These are phyloP conservation scores for Niebla homalea DNA, from an alignment of 495 filamentous ascomycete genomes.

Conservation along the genomic window DNA sequence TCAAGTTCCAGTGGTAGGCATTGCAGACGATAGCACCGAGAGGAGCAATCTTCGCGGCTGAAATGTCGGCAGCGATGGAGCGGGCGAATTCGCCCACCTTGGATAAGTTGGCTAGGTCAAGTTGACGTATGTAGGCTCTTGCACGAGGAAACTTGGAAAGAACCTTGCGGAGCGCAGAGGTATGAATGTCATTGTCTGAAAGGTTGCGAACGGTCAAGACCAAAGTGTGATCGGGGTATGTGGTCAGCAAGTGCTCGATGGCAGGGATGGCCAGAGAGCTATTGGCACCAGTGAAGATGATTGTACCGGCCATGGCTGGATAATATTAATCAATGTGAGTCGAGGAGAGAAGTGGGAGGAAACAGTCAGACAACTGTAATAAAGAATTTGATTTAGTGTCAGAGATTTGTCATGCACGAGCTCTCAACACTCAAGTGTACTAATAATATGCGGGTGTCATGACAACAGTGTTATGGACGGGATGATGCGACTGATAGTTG, in stretches of 20 bases:
- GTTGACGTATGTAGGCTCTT: constrained; percentile 23
- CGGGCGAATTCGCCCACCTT: constrained; percentile 28
- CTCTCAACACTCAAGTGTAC: too few relatives aligned
- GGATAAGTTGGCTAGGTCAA: constrained; percentile 29
- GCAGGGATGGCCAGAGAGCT: constrained; percentile 33
- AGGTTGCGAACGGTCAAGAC: constrained; percentile 32
- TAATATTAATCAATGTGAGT: neutral
- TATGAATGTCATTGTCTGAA: constrained; percentile 29
- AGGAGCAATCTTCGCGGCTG: constrained; percentile 21
- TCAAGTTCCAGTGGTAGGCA: constrained; percentile 31
- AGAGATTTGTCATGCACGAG: too few relatives aligned
- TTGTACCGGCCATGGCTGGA: constrained; percentile 23
- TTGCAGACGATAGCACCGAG: constrained; percentile 33
- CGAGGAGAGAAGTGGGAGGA: too few relatives aligned
- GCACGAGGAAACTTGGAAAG: constrained; percentile 23
- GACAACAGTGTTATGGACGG: too few relatives aligned
- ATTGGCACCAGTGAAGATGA: constrained; percentile 38
- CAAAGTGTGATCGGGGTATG: constrained; percentile 24
- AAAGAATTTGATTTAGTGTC: too few relatives aligned
- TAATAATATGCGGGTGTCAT: too few relatives aligned
- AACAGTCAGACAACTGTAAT: too few relatives aligned
- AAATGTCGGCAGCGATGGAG: constrained; percentile 18
- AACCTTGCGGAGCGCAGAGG: constrained; percentile 24
- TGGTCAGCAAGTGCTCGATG: constrained; percentile 25
- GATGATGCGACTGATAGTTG: too few relatives aligned